phyloP scores from a whole-genome alignment of 2,329 filamentous ascomycete genomes.

The Ascochyta clinopodiicola region DNA sequence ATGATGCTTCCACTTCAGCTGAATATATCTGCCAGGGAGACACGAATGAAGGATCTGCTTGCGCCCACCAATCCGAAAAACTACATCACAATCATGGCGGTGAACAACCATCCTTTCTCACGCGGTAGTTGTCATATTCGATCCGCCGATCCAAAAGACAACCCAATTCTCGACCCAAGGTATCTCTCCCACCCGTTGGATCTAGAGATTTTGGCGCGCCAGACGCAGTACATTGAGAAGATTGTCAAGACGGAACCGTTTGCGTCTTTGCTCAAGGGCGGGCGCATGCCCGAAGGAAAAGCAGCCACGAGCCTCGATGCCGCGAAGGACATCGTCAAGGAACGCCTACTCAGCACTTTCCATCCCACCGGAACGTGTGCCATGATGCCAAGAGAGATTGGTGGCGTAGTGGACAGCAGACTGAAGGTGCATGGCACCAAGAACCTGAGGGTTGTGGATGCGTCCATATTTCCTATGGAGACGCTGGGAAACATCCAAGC shows the following conservation, averaged over 20 bases:
- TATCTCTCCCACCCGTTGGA: slow-evolving; percentile 54
- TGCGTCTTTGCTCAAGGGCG: slow-evolving; percentile 34
- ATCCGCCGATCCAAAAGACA: slow-evolving; percentile 39
- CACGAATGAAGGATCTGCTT: slow-evolving; percentile 19
- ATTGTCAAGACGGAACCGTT: slow-evolving; percentile 36
- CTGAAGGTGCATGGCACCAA: slow-evolving; percentile 7
- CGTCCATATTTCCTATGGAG: slow-evolving; percentile 7
- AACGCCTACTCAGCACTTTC: not conserved
- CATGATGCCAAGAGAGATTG: slow-evolving; percentile 8
- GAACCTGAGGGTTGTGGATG: slow-evolving; percentile 14
- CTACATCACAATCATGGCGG: slow-evolving; percentile 34
- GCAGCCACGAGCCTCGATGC: slow-evolving; percentile 1
- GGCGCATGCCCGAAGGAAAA: slow-evolving; percentile 11
- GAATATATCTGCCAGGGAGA: slow-evolving; percentile 15
- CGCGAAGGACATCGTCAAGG: slow-evolving; percentile 6
- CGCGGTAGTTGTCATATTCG: slow-evolving; percentile 50
- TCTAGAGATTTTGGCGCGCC: slow-evolving; percentile 47
- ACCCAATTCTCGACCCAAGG: slow-evolving; percentile 49
- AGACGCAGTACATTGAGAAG: slow-evolving; percentile 36
- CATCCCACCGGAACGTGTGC: slow-evolving; percentile 7
- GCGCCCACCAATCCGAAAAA: slow-evolving; percentile 25
- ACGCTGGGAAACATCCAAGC: slow-evolving; percentile 5
- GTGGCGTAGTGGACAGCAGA: slow-evolving; percentile 13
- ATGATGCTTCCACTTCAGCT: slow-evolving; percentile 19
- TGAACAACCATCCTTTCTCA: slow-evolving; percentile 47